Percentiles rank a stretch among this genome's conserved stretches.
phyloP scores from a whole-genome alignment of 2,329 filamentous ascomycete genomes.

The Fonsecaea nubica region DNA sequence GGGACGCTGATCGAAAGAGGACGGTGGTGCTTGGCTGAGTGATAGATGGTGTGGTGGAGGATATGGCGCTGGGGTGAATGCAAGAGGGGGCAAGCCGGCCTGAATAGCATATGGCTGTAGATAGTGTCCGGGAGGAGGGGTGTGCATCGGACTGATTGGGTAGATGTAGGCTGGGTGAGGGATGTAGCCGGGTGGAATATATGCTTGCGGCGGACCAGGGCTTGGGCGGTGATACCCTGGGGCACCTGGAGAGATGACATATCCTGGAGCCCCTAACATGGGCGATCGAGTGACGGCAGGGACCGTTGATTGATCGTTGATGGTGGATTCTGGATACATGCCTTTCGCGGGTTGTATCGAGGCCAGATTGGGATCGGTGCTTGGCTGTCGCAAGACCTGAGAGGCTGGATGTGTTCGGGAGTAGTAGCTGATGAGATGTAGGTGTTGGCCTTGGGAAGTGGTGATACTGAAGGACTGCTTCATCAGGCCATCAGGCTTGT shows the following conservation, averaged over 20 bases:
- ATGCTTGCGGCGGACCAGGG: conserved; percentile 48
- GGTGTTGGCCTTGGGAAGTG: conserved; percentile 84
- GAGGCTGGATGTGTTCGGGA: conserved; percentile 77
- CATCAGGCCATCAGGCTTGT: conserved; percentile 96
- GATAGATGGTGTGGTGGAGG: conserved; percentile 32
- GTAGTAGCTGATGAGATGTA: conserved; percentile 98
- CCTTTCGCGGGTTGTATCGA: conserved; percentile 87
- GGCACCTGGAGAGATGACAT: conserved; percentile 59
- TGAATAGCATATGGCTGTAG: conserved; percentile 34
- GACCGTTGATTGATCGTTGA: conserved; percentile 81
- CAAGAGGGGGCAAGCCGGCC: conserved; percentile 32
- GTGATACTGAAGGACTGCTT: conserved; percentile 99
- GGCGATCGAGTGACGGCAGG: conserved; percentile 80
- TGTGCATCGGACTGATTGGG: conserved; percentile 53
- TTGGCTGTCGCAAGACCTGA: conserved; percentile 78
- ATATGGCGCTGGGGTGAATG: conserved; percentile 30
- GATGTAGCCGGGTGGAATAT: conserved; percentile 43
- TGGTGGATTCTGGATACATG: conserved; percentile 95
- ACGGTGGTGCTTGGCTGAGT: conserved; percentile 37
- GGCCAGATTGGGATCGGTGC: conserved; percentile 77
- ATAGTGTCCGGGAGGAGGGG: conserved; percentile 48
- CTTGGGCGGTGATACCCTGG: conserved; percentile 60
- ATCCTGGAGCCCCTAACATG: conserved; percentile 63
- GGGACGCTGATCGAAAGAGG: conserved; percentile 39
- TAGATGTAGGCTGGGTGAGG: conserved; percentile 48